Percentiles rank a stretch among this genome's conserved stretches.
These are phyloP conservation scores for Phytophthora tentaculata DNA, from an alignment of 352 stramenopile genomes.

Conservation along the genomic window DNA sequence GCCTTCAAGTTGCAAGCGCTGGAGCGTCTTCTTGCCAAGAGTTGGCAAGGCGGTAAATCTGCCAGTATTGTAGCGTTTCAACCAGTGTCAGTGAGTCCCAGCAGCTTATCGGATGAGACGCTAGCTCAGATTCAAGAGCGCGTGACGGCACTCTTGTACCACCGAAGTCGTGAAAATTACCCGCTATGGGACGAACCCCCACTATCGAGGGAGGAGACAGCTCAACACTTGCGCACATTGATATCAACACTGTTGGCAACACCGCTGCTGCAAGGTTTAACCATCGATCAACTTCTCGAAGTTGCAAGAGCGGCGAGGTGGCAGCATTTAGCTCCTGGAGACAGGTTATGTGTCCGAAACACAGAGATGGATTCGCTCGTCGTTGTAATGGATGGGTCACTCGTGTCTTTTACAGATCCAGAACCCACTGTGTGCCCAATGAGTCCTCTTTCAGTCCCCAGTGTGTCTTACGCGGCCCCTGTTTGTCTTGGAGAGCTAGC, in stretches of 20 bases:
- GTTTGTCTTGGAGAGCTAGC: constrained; percentile 52
- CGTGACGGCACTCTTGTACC: constrained; percentile 62
- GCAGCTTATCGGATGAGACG: constrained; percentile 37
- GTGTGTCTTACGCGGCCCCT: constrained; percentile 16
- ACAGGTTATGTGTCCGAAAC: constrained; percentile 32
- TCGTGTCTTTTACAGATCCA: not conserved
- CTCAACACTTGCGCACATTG: constrained; percentile 43
- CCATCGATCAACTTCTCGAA: constrained; percentile 64
- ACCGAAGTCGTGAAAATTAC: constrained; percentile 59
- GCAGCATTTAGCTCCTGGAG: constrained; percentile 30
- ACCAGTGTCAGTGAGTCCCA: constrained; percentile 1
- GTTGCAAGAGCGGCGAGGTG: constrained; percentile 47
- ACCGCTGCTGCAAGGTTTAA: constrained; percentile 42
- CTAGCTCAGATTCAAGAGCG: constrained; percentile 58
- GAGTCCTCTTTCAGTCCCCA: not conserved
- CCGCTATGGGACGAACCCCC: constrained; percentile 61
- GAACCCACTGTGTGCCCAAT: not conserved
- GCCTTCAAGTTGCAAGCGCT: constrained; percentile 68
- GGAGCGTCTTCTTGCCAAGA: constrained; percentile 45
- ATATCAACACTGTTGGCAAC: constrained; percentile 40
- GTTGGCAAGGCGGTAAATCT: constrained; percentile 28
- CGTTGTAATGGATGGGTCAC: constrained; percentile 52
- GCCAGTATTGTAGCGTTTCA: constrained; percentile 20
- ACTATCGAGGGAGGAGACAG: constrained; percentile 58
- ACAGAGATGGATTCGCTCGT: constrained; percentile 47